These are phyloP conservation scores for Penicillium alfredii DNA, from an alignment of 495 filamentous ascomycete genomes.

Conservation along the genomic window DNA sequence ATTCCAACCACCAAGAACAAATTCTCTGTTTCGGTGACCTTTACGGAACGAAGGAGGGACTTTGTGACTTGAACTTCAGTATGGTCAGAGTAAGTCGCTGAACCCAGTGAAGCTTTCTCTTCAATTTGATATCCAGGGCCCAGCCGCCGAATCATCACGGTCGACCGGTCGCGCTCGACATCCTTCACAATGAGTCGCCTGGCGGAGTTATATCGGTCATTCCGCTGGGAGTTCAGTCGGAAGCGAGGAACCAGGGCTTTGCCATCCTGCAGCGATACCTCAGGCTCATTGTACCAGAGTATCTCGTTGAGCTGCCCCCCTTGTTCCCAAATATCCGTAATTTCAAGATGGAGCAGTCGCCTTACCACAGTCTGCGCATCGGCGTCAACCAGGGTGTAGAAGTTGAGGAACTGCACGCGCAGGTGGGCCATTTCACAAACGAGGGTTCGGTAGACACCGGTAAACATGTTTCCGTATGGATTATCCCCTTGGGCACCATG, in stretches of 20 bases:
- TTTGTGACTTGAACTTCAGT: constrained; percentile 8
- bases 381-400: constrained; percentile 10
- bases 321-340: constrained; percentile 17
- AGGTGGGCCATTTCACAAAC: constrained; percentile 21
- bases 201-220: constrained; percentile 36
- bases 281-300: constrained; percentile 19
- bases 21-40: constrained; percentile 3
- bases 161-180: constrained; percentile 1
- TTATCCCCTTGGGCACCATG: constrained; percentile 26
- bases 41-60: constrained; percentile 13
- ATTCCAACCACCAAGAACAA: constrained; percentile 16
- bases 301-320: constrained; percentile 7
- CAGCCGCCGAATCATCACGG: constrained; percentile 4
- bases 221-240: constrained; percentile 12
- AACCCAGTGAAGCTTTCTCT: background rate
- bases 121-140: constrained; percentile 11
- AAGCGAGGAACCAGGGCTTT: constrained; percentile 28
- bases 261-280: constrained; percentile 21
- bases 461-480: constrained; percentile 33
- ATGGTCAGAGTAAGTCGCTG: background rate
- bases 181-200: constrained; percentile 22
- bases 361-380: constrained; percentile 9
- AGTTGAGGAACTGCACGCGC: constrained; percentile 24
- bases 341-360: constrained; percentile 20
- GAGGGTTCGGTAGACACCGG: constrained; percentile 33